Conservation (phyloP, 1,139 yeast species). For the Saccharomyces hybrid region DNA sequence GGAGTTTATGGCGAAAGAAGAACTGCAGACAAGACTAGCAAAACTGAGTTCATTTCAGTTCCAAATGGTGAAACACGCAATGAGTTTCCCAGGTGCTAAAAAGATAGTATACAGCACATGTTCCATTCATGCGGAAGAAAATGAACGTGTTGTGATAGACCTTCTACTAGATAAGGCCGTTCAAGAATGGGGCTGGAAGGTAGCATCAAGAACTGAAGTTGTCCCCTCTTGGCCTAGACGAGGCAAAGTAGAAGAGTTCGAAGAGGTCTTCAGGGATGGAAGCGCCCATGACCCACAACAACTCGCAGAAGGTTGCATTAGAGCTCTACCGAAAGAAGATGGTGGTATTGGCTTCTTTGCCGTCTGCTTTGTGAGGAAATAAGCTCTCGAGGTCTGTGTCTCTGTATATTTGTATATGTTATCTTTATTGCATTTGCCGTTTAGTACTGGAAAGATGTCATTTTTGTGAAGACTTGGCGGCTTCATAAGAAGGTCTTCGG, state of each 20-base stretch:
- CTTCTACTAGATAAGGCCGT: slow-evolving; percentile 58
- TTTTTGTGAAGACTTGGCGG: background rate
- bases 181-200: slow-evolving; percentile 61
- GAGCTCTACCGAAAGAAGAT: slow-evolving; percentile 78
- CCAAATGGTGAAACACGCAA: slow-evolving; percentile 79
- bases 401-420: background rate
- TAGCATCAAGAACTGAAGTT: slow-evolving; percentile 55
- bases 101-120: slow-evolving; percentile 90
- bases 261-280: slow-evolving; percentile 40
- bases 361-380: slow-evolving; percentile 38
- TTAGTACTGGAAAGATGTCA: background rate
- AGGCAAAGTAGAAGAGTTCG: slow-evolving; percentile 64
- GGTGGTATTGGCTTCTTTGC: slow-evolving; percentile 98
- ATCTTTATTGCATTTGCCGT: background rate
- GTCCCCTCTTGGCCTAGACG: slow-evolving; percentile 81
- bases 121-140: slow-evolving; percentile 87
- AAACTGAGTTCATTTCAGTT: slow-evolving; percentile 81
- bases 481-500: background rate
- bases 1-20: slow-evolving; percentile 35
- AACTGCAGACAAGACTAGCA: slow-evolving; percentile 49
- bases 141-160: slow-evolving; percentile 82
- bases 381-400: background rate
- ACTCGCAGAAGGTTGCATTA: slow-evolving; percentile 77
- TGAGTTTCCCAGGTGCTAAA: slow-evolving; percentile 65
- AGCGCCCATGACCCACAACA: slow-evolving; percentile 33